These are phyloP conservation scores for Trichoderma koningii DNA, from an alignment of 2,329 filamentous ascomycete genomes.

Conservation along the genomic window DNA sequence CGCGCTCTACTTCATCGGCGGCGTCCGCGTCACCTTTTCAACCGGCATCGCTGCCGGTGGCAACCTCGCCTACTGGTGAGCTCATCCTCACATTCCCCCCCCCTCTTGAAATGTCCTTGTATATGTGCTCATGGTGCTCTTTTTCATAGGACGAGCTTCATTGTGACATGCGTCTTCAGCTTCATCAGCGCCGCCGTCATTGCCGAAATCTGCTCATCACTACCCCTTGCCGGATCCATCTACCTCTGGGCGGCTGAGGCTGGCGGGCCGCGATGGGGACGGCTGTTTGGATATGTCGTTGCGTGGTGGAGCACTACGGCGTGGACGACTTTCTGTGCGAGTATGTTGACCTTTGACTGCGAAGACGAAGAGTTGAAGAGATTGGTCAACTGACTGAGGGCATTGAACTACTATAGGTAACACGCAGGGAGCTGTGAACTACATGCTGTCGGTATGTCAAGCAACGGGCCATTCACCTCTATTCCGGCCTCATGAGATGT, in stretches of 20 bases:
- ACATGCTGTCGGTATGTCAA: slow-evolving; percentile 53
- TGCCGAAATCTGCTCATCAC: slow-evolving; percentile 61
- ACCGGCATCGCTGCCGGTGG: slow-evolving; percentile 63
- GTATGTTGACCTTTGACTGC: slow-evolving; percentile 32
- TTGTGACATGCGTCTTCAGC: slow-evolving; percentile 61
- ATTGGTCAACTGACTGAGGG: background rate
- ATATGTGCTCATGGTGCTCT: background rate
- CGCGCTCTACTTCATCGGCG: slow-evolving; percentile 62
- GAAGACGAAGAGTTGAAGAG: slow-evolving; percentile 27
- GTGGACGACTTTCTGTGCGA: slow-evolving; percentile 61
- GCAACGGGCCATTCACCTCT: too few relatives aligned
- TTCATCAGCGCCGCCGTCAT: slow-evolving; percentile 63
- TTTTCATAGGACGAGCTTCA: slow-evolving; percentile 56
- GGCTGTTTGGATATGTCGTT: slow-evolving; percentile 61
- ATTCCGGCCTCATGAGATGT: background rate
- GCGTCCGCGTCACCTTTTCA: slow-evolving; percentile 62
- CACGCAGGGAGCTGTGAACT: slow-evolving; percentile 53
- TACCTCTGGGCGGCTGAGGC: slow-evolving; percentile 64
- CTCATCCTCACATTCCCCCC: background rate
- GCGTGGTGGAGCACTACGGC: slow-evolving; percentile 65
- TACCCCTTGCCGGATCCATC: slow-evolving; percentile 60
- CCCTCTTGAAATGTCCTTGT: too few relatives aligned
- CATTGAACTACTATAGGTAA: slow-evolving; percentile 40
- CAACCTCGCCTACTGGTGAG: slow-evolving; percentile 61
- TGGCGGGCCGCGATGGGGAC: slow-evolving; percentile 56